Evolutionary conservation across 805 yeast species (phyloP), one percentile per base, ranked within the genome.

Genomic region (Nakazawaea ishiwadae): DNA sequence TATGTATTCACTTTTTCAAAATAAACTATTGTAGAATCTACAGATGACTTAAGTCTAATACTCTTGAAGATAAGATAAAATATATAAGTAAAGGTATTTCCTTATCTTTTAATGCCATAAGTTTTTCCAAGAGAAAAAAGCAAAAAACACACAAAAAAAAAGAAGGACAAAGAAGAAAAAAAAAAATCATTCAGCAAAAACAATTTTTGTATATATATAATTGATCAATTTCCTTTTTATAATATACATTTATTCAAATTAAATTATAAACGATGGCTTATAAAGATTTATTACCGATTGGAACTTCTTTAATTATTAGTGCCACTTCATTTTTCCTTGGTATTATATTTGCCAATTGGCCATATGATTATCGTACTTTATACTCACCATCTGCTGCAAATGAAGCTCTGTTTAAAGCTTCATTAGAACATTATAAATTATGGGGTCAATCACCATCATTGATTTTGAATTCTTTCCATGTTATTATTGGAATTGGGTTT

Each of bases 321-420:
- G 63, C 93, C 24, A 67, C 84, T 15, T 80, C 89, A 21, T 91
- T 90, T 62, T 73, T 83, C 11, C 69, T 91, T 44, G 99, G 99
- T 23, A 76, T 83, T 18, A 57, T 88, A 35, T 84, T 77, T 57
- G 73, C 84, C 35, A 87, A 88, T 61, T 77, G 81, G 69, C 84
- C 95, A 2, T 93, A 90, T 54, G 96, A 88, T 56, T 76, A 75
- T 61, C 66, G 71, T 50, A 75, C 95, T 16, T 68, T 93, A 40
- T 65, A 68, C 21, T 51, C 71, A n/a, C 55, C 55, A 12, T n/a
- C 16, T 9, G 54, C 59, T 14, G 68, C 73, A 6, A 68, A 77
- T 2, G 72, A 66, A 16, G 70, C 56, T n/a, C 76, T 75, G 35
- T 81, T 83, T 51, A 76, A 65, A 8, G 65, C 59, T 12, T 81